Conservation (phyloP, 139 green algal genomes). For the Diplosphaera chodatii region DNA sequence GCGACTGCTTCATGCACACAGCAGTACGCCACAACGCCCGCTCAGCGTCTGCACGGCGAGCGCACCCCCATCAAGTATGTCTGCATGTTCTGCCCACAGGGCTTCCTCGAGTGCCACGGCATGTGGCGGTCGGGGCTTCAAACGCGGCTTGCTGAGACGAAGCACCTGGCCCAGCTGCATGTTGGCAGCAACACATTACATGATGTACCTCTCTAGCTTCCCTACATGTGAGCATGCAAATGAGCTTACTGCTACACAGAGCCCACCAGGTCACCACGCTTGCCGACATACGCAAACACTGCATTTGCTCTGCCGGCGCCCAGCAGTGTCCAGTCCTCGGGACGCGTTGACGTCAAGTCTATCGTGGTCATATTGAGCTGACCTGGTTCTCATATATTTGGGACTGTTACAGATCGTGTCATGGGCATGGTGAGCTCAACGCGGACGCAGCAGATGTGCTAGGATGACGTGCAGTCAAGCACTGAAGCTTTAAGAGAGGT, state of each 20-base stretch:
- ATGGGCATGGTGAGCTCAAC: no score
- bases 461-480: no score
- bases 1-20: no score
- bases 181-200: no score
- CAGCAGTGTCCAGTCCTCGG: not conserved
- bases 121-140: not conserved
- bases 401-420: no score
- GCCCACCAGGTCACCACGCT: conserved; percentile 15
- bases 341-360: not conserved
- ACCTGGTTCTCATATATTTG: no score
- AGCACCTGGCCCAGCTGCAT: conserved; percentile 19
- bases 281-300: conserved; percentile 18
- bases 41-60: not conserved
- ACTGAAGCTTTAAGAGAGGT: no score
- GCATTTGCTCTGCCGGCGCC: conserved; percentile 1
- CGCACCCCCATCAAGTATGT: not conserved
- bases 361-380: not conserved
- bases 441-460: no score
- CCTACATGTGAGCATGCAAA: no score
- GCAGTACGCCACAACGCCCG: no score
- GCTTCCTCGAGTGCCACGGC: conserved; percentile 9
- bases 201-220: no score
- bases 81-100: conserved; percentile 8
- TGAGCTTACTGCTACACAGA: no score
- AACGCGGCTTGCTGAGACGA: conserved; percentile 15